A percentile compares a stretch with the other conserved stretches of the same genome.
These are phyloP conservation scores for Diaporthe batatas DNA, from an alignment of 2,329 filamentous ascomycete species.

Conservation along the genomic window DNA sequence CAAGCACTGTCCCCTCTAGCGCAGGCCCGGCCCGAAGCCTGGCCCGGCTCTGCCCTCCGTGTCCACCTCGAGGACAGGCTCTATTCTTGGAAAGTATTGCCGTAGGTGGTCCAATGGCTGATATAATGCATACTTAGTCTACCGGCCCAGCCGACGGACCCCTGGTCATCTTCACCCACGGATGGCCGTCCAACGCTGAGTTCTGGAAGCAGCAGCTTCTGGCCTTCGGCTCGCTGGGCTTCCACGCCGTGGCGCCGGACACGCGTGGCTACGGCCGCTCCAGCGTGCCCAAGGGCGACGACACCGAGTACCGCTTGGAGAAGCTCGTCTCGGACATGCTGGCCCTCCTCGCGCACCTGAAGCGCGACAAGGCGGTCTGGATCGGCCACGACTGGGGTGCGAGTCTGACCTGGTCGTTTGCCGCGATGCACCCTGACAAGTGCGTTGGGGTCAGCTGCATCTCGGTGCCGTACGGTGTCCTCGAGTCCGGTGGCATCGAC, in stretches of 20 bases:
- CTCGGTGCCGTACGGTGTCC: conserved; percentile 56
- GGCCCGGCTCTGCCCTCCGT: neutral
- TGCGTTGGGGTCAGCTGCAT: conserved; percentile 46
- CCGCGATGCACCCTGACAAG: conserved; percentile 48
- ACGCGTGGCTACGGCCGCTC: conserved; percentile 55
- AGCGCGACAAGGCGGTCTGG: conserved; percentile 59
- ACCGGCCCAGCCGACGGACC: conserved; percentile 48
- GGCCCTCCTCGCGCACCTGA: conserved; percentile 50
- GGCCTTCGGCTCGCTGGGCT: conserved; percentile 49
- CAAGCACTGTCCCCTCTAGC: too few species aligned
- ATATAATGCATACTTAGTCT: conserved; percentile 38
- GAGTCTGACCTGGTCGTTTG: conserved; percentile 47
- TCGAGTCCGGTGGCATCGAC: conserved; percentile 56
- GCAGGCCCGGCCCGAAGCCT: too few species aligned
- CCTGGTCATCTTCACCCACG: conserved; percentile 53
- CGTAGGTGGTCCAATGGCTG: neutral
- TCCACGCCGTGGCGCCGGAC: conserved; percentile 52
- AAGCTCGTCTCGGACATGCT: conserved; percentile 51
- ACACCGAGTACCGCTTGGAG: conserved; percentile 49
- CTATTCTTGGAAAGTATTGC: neutral
- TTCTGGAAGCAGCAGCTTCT: conserved; percentile 51
- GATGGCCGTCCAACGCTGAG: conserved; percentile 52
- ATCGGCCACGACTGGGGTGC: conserved; percentile 60
- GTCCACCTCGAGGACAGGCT: too few species aligned
- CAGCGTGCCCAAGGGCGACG: conserved; percentile 48